Evolutionary conservation across 768 basidiomycete species (phyloP).

Genomic region (Termitomyces sp.): DNA sequence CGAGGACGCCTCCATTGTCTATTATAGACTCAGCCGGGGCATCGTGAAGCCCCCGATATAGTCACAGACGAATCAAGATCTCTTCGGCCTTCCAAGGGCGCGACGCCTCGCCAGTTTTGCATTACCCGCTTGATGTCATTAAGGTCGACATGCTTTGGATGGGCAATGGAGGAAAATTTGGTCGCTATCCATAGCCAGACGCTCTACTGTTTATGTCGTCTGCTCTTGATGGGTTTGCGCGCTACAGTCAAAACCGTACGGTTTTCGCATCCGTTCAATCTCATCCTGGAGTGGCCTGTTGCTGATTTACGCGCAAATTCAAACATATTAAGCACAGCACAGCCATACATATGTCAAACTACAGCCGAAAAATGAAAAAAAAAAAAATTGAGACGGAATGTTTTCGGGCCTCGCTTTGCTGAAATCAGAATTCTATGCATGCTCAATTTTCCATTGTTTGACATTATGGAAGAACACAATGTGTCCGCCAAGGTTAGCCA

Average conservation of each 20-base stretch:
- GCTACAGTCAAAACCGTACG: background rate
- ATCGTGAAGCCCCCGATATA: slow-evolving; percentile 69
- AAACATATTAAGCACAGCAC: background rate
- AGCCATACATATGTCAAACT: background rate
- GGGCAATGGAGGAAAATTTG: background rate
- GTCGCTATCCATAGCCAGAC: background rate
- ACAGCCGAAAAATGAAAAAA: background rate
- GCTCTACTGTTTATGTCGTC: background rate
- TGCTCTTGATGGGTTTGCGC: background rate
- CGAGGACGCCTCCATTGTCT: slow-evolving; percentile 78
- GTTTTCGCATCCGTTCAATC: background rate
- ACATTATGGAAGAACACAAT: background rate
- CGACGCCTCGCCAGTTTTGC: background rate
- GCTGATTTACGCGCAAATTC: background rate
- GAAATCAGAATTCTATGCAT: background rate
- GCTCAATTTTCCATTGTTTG: background rate
- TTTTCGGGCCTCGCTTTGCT: background rate
- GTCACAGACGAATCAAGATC: background rate
- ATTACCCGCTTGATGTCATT: background rate
- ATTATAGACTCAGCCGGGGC: slow-evolving; percentile 75
- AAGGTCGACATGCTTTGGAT: background rate
- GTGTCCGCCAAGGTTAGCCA: background rate
- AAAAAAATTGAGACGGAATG: background rate
- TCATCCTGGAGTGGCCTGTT: background rate
- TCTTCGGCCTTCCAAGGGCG: background rate